phyloP scores from a whole-genome alignment of 331 rosid genomes.

The Cucumis variabilis region DNA sequence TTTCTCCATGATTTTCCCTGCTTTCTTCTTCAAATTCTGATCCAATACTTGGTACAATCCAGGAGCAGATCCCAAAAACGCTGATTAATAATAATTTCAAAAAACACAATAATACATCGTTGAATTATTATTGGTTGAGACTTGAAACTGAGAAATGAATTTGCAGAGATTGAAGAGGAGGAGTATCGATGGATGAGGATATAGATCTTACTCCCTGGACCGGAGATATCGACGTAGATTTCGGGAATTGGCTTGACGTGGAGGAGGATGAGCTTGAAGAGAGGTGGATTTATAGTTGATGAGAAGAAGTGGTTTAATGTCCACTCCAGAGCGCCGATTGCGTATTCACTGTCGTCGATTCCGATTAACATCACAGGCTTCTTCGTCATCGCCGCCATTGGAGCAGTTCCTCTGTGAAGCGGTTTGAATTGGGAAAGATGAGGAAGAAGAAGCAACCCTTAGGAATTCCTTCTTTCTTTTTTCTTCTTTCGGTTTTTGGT shows the following conservation, averaged over 20 bases:
- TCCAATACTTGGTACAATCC: conserved; percentile 5
- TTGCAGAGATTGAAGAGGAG: background rate
- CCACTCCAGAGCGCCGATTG: conserved; percentile 43
- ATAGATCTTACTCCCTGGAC: conserved; percentile 28
- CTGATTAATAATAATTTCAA: background rate
- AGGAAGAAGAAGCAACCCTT: background rate
- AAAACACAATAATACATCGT: background rate
- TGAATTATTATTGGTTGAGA: background rate
- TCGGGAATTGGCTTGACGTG: conserved; percentile 34
- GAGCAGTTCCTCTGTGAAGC: background rate
- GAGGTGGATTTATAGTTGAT: conserved; percentile 20
- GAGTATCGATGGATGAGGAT: background rate
- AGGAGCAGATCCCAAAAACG: background rate
- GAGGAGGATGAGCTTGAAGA: conserved; percentile 44
- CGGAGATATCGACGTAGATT: conserved; percentile 23
- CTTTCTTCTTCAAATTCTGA: conserved; percentile 33
- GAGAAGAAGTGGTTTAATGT: conserved; percentile 42
- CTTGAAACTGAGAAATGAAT: background rate
- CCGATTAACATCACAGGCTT: conserved; percentile 45
- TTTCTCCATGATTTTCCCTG: background rate
- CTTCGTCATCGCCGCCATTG: background rate
- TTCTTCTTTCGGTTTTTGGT: background rate
- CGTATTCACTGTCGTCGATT: conserved; percentile 39
- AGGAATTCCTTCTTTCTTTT: background rate
- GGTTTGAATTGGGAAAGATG: background rate